phyloP scores from a whole-genome alignment of 164 flowering plant genomes.

The Macadamia tetraphylla region DNA sequence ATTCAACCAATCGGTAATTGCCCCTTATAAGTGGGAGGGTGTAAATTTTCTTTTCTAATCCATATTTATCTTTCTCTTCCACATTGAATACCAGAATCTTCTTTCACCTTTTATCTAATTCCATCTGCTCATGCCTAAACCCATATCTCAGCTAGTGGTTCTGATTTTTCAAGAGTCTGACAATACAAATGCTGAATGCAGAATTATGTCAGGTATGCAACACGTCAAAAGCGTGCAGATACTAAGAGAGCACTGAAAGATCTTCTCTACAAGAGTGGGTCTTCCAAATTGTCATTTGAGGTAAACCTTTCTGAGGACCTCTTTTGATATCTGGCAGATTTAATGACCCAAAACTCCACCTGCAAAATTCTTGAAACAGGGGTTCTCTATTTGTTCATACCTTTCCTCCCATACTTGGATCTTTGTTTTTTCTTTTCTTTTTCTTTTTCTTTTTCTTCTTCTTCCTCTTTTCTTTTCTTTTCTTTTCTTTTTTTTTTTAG shows the following conservation, averaged over 20 bases:
- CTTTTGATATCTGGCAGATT: not conserved
- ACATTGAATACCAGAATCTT: too few relatives aligned
- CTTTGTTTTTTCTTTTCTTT: not conserved
- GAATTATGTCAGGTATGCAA: conserved; percentile 39
- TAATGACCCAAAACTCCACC: not conserved
- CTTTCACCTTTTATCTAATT: too few relatives aligned
- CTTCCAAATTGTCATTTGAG: conserved; percentile 31
- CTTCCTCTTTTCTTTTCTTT: not conserved
- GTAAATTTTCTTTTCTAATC: too few relatives aligned
- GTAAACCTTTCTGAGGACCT: conserved; percentile 12
- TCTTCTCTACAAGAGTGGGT: conserved; percentile 42
- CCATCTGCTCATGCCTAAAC: not conserved
- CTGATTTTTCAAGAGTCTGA: conserved; percentile 3
- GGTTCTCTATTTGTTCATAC: not conserved
- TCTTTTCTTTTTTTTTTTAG: not conserved
- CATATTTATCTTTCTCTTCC: not conserved
- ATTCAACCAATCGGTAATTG: too few relatives aligned
- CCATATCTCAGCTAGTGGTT: not conserved
- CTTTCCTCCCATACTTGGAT: not conserved
- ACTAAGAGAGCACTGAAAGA: conserved; percentile 63
- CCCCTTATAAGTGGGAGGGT: too few relatives aligned
- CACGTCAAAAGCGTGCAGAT: conserved; percentile 75
- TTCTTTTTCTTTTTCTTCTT: not conserved
- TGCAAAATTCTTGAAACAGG: not conserved
- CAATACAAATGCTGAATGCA: conserved; percentile 21